phyloP scores from a whole-genome alignment of 164 flowering plant species.

The Platanus orientalis region DNA sequence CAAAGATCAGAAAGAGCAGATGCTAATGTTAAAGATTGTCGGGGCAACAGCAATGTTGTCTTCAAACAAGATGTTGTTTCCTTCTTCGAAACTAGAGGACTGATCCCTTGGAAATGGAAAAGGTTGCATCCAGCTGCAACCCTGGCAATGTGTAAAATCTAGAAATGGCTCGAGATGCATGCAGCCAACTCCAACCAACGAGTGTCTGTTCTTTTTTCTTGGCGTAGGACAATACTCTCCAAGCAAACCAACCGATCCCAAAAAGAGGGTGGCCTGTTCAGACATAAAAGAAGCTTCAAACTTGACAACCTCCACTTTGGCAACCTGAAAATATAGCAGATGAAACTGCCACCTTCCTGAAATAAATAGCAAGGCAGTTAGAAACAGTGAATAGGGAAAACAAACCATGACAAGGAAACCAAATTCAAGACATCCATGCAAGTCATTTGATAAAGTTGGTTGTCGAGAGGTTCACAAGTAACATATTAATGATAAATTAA shows the following conservation, averaged over 20 bases:
- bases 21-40: background rate
- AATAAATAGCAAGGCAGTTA: no score
- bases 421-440: no score
- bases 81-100: background rate
- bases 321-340: slow-evolving; percentile 9
- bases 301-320: slow-evolving; percentile 29
- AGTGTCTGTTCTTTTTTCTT: slow-evolving; percentile 38
- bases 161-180: slow-evolving; percentile 37
- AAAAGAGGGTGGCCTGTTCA: slow-evolving; percentile 27
- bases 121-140: slow-evolving; percentile 39
- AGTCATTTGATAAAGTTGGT: no score
- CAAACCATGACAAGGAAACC: no score
- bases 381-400: no score
- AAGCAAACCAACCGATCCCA: slow-evolving; percentile 63
- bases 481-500: no score
- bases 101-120: slow-evolving; percentile 14
- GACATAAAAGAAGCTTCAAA: slow-evolving; percentile 47
- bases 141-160: slow-evolving; percentile 8
- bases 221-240: slow-evolving; percentile 62
- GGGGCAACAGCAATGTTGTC: slow-evolving; percentile 3
- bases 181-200: slow-evolving; percentile 24
- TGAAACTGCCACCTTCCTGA: background rate
- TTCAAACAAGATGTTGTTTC: no score
- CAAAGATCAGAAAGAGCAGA: slow-evolving; percentile 15
- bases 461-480: no score